A percentile compares a stretch with the other conserved stretches of the same genome.
Conservation (phyloP, 2,329 filamentous ascomycete genomes). For the Fusarium goolgardi region DNA sequence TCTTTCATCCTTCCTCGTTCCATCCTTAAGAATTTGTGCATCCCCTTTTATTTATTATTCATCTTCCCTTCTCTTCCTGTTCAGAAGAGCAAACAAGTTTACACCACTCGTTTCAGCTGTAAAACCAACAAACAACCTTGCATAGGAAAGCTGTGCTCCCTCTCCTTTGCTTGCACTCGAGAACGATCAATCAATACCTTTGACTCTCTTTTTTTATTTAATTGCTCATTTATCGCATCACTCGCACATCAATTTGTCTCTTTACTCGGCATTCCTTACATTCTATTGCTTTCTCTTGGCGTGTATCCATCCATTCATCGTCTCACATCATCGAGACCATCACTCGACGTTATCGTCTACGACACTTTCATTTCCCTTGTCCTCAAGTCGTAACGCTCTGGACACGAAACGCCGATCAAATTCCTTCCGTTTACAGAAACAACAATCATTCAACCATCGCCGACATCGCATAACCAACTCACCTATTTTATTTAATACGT, state of each 20-base stretch:
- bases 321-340: constrained; percentile 11
- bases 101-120: constrained; percentile 42
- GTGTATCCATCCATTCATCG: not conserved
- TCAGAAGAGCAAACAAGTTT: constrained; percentile 34
- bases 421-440: constrained; percentile 19
- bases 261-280: not conserved
- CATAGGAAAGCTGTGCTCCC: constrained; percentile 46
- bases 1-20: not conserved
- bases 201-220: constrained; percentile 20
- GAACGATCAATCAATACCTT: constrained; percentile 4
- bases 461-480: constrained; percentile 3
- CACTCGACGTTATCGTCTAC: constrained; percentile 6
- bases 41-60: constrained; percentile 28
- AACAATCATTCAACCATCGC: not conserved
- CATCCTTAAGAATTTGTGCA: constrained; percentile 23
- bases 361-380: constrained; percentile 25
- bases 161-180: constrained; percentile 24
- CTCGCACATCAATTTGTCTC: constrained; percentile 9
- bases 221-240: not conserved
- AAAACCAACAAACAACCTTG: constrained; percentile 25
- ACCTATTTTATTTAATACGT: constrained; percentile 12
- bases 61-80: constrained; percentile 7
- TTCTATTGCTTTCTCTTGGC: constrained; percentile 12
- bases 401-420: constrained; percentile 21
- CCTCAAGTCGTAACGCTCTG: constrained; percentile 3